A percentile compares a stretch with the other conserved stretches of the same genome.
These are phyloP conservation scores for Pyrenophora seminiperda DNA, from an alignment of 2,329 filamentous ascomycete species.

Conservation along the genomic window DNA sequence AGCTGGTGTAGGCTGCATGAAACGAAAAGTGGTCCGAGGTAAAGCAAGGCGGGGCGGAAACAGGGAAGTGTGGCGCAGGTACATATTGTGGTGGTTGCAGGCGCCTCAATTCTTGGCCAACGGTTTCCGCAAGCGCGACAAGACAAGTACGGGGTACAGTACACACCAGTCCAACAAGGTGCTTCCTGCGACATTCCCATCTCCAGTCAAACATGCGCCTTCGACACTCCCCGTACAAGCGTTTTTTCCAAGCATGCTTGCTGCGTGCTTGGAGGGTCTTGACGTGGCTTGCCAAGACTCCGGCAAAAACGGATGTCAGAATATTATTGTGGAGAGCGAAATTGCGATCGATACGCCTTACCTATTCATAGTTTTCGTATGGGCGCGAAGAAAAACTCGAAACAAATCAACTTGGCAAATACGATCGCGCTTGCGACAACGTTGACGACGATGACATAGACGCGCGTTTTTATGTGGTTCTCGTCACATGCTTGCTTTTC, in stretches of 20 bases:
- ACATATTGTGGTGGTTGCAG: not conserved
- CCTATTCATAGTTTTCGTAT: not conserved
- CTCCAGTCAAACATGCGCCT: not conserved
- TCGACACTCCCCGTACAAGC: conserved; percentile 12
- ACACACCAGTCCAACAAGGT: no score
- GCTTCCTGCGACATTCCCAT: no score
- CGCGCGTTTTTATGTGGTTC: conserved; percentile 7
- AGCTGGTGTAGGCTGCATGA: not conserved
- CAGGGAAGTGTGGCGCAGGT: conserved; percentile 4
- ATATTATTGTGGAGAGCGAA: conserved; percentile 14
- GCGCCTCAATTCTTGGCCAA: no score
- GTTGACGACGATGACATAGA: not conserved
- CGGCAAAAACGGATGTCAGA: conserved; percentile 1
- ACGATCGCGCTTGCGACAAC: not conserved
- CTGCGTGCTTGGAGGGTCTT: conserved; percentile 17
- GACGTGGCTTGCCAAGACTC: conserved; percentile 18
- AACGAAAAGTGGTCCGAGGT: not conserved
- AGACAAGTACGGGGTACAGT: not conserved
- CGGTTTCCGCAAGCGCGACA: no score
- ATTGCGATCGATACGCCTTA: conserved; percentile 5
- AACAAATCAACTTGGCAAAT: not conserved
- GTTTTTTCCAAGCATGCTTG: conserved; percentile 21
- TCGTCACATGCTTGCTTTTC: not conserved
- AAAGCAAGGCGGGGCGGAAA: not conserved
- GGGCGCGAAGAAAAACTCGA: not conserved